Conservation (phyloP, 257 asterid genomes). For the Rhazya stricta region DNA sequence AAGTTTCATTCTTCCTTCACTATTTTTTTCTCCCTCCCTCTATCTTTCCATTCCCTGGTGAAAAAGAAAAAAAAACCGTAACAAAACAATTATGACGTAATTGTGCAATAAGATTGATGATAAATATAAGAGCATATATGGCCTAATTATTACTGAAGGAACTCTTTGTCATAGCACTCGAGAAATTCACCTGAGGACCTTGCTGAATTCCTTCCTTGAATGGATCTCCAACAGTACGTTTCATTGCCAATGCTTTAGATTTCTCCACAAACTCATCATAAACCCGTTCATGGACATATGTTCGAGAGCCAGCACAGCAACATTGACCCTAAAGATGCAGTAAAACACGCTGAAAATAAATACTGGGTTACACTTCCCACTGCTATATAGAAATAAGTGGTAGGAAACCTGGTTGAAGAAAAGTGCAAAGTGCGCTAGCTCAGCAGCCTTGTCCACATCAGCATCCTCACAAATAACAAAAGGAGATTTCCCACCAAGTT, state of each 20-base stretch:
- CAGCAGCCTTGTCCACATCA: conserved; percentile 85
- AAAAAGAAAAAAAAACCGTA: background rate
- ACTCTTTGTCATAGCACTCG: background rate
- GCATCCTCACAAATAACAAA: conserved; percentile 97
- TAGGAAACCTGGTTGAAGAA: conserved; percentile 81
- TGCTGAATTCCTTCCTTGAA: conserved; percentile 79
- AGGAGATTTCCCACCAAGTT: conserved; percentile 98
- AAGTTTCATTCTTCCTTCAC: background rate
- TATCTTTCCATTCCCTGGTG: background rate
- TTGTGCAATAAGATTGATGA: background rate
- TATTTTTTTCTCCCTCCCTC: background rate
- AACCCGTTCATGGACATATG: conserved; percentile 78
- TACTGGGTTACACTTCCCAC: background rate
- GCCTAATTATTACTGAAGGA: background rate
- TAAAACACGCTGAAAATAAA: conserved; percentile 6
- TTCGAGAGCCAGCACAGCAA: conserved; percentile 94
- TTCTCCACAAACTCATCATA: conserved; percentile 84
- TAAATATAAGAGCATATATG: too few species aligned
- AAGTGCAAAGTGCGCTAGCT: conserved; percentile 83
- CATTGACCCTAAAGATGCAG: conserved; percentile 73
- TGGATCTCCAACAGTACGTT: conserved; percentile 91
- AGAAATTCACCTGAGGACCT: conserved; percentile 80
- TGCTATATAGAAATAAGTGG: conserved; percentile 2
- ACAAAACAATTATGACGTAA: background rate
- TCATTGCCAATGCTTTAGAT: conserved; percentile 65